phyloP scores from a whole-genome alignment of 805 yeast species.

The Starmerella apis region DNA sequence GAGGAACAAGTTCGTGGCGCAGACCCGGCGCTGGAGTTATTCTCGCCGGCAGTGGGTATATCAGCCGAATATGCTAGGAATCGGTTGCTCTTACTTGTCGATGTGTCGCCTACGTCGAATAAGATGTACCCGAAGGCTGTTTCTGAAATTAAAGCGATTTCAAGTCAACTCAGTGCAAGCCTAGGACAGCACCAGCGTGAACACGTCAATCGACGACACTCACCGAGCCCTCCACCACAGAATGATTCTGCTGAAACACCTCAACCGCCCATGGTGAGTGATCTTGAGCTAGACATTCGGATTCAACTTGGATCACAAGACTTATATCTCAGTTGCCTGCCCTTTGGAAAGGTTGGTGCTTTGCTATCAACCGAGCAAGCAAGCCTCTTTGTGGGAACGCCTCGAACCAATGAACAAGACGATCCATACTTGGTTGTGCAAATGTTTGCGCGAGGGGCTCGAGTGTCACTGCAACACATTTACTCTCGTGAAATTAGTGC shows the following conservation, averaged over 20 bases:
- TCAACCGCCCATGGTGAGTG: not conserved
- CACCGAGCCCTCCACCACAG: constrained; percentile 1
- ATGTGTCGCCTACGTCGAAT: constrained; percentile 63
- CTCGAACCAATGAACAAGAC: constrained; percentile 14
- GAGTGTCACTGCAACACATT: constrained; percentile 74
- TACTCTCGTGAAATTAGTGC: constrained; percentile 87
- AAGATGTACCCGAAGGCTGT: constrained; percentile 58
- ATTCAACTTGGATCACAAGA: constrained; percentile 62
- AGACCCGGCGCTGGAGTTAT: constrained; percentile 40
- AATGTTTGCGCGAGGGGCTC: constrained; percentile 44
- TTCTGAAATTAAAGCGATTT: constrained; percentile 38
- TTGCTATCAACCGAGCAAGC: constrained; percentile 63
- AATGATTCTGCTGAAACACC: not conserved
- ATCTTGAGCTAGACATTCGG: constrained; percentile 15
- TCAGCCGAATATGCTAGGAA: constrained; percentile 39
- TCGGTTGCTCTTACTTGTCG: constrained; percentile 39
- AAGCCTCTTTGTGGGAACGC: constrained; percentile 42
- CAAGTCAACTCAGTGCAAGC: constrained; percentile 37
- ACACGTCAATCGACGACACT: not conserved
- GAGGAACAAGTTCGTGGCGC: constrained; percentile 23
- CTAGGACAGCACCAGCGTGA: not conserved
- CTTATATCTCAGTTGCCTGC: constrained; percentile 77
- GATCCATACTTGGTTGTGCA: constrained; percentile 37
- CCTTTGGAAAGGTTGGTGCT: constrained; percentile 86
- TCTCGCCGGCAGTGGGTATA: constrained; percentile 64